phyloP scores from a whole-genome alignment of 805 yeast genomes.

The Candida boleticola region DNA sequence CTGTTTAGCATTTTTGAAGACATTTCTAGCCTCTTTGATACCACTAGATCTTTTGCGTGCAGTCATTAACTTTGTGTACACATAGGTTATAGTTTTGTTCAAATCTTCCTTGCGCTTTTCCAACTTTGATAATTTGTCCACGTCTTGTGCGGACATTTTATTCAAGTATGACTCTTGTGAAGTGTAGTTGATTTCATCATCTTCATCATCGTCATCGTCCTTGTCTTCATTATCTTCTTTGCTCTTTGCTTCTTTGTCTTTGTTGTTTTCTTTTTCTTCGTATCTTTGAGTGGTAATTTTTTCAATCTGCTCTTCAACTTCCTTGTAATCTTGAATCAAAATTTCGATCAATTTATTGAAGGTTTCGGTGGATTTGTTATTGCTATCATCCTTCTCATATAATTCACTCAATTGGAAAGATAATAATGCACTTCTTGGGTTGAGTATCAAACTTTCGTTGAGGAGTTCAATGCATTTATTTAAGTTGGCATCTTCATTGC shows the following conservation, averaged over 20 bases:
- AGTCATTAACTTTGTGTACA: slow-evolving; percentile 69
- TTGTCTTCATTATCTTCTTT: not conserved
- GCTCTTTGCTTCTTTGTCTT: slow-evolving; percentile 7
- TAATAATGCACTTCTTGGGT: slow-evolving; percentile 68
- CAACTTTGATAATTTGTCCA: slow-evolving; percentile 17
- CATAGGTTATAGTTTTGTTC: slow-evolving; percentile 52
- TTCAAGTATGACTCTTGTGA: slow-evolving; percentile 4
- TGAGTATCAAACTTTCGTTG: slow-evolving; percentile 54
- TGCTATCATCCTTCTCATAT: slow-evolving; percentile 57
- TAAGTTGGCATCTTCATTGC: slow-evolving; percentile 38
- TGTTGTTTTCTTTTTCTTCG: slow-evolving; percentile 13
- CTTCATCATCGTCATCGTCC: slow-evolving; percentile 19
- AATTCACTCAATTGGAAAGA: slow-evolving; percentile 67
- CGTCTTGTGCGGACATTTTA: slow-evolving; percentile 19
- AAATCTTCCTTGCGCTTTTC: slow-evolving; percentile 21
- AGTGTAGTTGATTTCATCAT: slow-evolving; percentile 11
- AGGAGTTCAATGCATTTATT: slow-evolving; percentile 47
- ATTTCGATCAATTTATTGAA: slow-evolving; percentile 51
- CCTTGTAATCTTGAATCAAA: slow-evolving; percentile 38
- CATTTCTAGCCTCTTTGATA: slow-evolving; percentile 65
- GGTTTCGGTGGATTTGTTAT: slow-evolving; percentile 47
- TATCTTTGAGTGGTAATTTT: slow-evolving; percentile 9
- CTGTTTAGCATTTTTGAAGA: slow-evolving; percentile 70
- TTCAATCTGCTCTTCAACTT: slow-evolving; percentile 20
- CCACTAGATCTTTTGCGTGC: slow-evolving; percentile 68